A percentile compares a stretch with the other conserved stretches of the same genome.
phyloP scores from a whole-genome alignment of 352 stramenopile species.

The Phytophthora europaea region DNA sequence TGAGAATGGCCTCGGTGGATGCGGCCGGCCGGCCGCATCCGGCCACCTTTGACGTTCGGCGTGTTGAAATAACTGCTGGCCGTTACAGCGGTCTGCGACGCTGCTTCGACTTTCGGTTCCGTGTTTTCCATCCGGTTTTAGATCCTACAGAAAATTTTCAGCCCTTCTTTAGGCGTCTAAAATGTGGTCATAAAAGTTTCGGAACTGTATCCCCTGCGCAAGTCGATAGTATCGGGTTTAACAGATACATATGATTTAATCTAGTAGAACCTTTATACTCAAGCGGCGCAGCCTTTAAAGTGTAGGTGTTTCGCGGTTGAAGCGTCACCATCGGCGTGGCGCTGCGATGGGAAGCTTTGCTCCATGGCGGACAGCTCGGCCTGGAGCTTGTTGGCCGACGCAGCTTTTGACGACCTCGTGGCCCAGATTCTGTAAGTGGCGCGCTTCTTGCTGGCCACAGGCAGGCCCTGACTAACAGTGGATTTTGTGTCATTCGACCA shows the following conservation, averaged over 20 bases:
- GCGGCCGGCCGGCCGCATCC: no score
- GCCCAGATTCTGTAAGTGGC: conserved; percentile 61
- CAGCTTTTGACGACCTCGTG: conserved; percentile 57
- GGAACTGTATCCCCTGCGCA: background rate
- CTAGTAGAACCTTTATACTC: background rate
- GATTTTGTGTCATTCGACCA: conserved; percentile 30
- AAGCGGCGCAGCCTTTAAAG: background rate
- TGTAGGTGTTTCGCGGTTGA: background rate
- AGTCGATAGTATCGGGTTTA: background rate
- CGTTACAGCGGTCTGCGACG: background rate
- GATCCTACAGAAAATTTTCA: background rate
- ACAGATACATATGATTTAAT: background rate
- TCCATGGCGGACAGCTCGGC: conserved; percentile 11
- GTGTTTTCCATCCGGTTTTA: conserved; percentile 1
- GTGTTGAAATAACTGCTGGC: background rate
- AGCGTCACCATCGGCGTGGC: background rate
- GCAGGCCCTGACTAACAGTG: background rate
- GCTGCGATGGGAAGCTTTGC: conserved; percentile 27
- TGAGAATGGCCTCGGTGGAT: conserved; percentile 9
- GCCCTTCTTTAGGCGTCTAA: no score
- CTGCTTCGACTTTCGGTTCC: conserved; percentile 15
- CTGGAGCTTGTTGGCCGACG: conserved; percentile 48
- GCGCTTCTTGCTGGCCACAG: conserved; percentile 6
- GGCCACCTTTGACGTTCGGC: no score
- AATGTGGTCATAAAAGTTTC: no score